Conservation (phyloP, 345 rosid species). For the Salix caprea region DNA sequence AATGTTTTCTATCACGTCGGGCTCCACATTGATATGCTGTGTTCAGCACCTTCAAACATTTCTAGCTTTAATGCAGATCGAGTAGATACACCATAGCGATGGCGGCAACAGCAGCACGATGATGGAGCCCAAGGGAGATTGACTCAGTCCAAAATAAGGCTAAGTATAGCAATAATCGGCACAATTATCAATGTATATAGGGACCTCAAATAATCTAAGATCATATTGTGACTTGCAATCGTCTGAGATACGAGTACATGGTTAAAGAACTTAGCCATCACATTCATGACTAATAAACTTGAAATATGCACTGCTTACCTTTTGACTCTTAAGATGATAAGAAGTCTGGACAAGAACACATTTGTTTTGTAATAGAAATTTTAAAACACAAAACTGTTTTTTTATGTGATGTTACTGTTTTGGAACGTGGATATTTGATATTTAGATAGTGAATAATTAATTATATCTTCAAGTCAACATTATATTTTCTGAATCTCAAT, state of each 20-base stretch:
- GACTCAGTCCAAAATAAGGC: not conserved
- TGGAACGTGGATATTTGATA: too few relatives aligned
- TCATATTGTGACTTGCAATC: not conserved
- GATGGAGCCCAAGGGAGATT: not conserved
- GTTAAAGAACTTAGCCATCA: too few relatives aligned
- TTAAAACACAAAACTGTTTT: not conserved
- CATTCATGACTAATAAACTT: too few relatives aligned
- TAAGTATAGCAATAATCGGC: constrained; percentile 5
- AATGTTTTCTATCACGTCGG: not conserved
- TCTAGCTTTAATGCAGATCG: not conserved
- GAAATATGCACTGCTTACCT: too few relatives aligned
- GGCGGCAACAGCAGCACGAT: not conserved
- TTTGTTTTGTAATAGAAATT: too few relatives aligned
- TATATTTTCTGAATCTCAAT: too few relatives aligned
- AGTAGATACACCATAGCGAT: not conserved
- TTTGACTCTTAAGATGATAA: too few relatives aligned
- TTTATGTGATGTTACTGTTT: not conserved
- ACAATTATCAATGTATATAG: constrained; percentile 1
- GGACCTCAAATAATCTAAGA: not conserved
- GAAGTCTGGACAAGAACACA: too few relatives aligned
- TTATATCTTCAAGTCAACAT: too few relatives aligned
- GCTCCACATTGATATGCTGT: not conserved
- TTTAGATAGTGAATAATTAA: too few relatives aligned
- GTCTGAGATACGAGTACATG: too few relatives aligned
- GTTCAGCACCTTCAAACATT: not conserved